These are phyloP conservation scores for Aspergillus chevalieri DNA, from an alignment of 2,329 filamentous ascomycete genomes.

Conservation along the genomic window DNA sequence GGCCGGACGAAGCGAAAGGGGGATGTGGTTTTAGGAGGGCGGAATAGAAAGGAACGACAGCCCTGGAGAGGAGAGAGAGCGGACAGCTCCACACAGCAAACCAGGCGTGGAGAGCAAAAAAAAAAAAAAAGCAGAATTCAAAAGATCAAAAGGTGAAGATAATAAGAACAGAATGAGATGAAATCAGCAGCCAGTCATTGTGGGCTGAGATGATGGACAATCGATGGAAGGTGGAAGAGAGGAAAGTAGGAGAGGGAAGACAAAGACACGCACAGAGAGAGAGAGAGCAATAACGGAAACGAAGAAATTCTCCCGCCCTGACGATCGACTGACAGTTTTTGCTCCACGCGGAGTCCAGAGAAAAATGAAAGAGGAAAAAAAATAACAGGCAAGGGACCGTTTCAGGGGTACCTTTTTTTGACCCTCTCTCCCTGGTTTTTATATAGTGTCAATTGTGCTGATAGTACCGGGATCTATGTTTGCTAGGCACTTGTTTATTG, in stretches of 20 bases:
- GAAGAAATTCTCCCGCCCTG: conserved; percentile 8
- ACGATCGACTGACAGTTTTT: conserved; percentile 12
- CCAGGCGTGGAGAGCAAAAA: conserved; percentile 3
- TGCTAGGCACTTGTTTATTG: not conserved
- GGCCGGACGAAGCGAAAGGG: conserved; percentile 2
- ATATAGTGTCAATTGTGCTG: too few species aligned
- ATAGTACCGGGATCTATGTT: too few species aligned
- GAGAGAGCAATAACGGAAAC: not conserved
- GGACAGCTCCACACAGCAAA: not conserved
- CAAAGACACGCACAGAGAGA: not conserved
- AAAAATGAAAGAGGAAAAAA: not conserved
- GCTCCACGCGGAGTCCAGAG: not conserved
- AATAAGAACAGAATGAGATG: not conserved
- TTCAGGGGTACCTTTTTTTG: not conserved
- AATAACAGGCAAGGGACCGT: not conserved
- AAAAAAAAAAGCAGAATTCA: conserved; percentile 6
- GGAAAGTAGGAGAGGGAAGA: conserved; percentile 3
- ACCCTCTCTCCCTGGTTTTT: not conserved
- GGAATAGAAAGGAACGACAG: conserved; percentile 22
- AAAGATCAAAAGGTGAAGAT: conserved; percentile 3
- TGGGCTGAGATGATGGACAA: not conserved
- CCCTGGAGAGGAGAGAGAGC: conserved; percentile 8
- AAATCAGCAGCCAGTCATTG: not conserved
- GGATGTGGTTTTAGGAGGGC: conserved; percentile 3
- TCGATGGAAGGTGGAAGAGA: not conserved